Evolutionary conservation across 2,329 filamentous ascomycete genomes (phyloP).

Genomic region (Neodidymelliopsis sp.): DNA sequence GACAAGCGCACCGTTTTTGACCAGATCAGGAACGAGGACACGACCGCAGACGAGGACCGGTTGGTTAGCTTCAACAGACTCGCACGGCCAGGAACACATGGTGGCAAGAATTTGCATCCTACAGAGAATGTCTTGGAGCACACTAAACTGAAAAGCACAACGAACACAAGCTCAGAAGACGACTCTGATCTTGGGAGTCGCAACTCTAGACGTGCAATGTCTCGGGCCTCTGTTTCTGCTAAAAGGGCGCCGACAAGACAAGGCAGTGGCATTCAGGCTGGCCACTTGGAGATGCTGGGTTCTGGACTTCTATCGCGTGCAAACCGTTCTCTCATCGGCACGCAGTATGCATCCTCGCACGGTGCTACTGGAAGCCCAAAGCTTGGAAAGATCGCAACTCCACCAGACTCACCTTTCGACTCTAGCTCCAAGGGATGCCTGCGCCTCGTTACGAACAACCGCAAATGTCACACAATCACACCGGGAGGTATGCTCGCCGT

Average conservation of each 20-base stretch:
- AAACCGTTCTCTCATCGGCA: slow-evolving; percentile 42
- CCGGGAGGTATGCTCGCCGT: slow-evolving; percentile 89
- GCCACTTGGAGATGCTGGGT: slow-evolving; percentile 40
- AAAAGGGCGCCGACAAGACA: slow-evolving; percentile 49
- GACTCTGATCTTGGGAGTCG: slow-evolving; percentile 51
- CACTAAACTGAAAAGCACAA: slow-evolving; percentile 42
- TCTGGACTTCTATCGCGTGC: slow-evolving; percentile 41
- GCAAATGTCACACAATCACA: slow-evolving; percentile 64
- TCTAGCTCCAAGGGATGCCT: slow-evolving; percentile 49
- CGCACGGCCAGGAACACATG: slow-evolving; percentile 58
- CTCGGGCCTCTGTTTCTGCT: slow-evolving; percentile 48
- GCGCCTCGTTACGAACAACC: slow-evolving; percentile 61
- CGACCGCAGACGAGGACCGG: slow-evolving; percentile 87
- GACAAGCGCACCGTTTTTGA: slow-evolving; percentile 93
- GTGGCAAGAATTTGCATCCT: slow-evolving; percentile 88
- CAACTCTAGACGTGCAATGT: slow-evolving; percentile 50
- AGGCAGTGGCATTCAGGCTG: slow-evolving; percentile 52
- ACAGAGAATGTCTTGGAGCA: slow-evolving; percentile 88
- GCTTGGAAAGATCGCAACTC: slow-evolving; percentile 42
- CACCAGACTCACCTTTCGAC: slow-evolving; percentile 49
- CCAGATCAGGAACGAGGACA: slow-evolving; percentile 88
- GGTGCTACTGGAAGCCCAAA: slow-evolving; percentile 45
- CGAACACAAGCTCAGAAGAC: slow-evolving; percentile 44
- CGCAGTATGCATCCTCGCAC: slow-evolving; percentile 49
- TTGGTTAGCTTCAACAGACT: slow-evolving; percentile 86